Conservation (phyloP, 1,284 basidiomycete genomes). For the Tremellales sp. region DNA sequence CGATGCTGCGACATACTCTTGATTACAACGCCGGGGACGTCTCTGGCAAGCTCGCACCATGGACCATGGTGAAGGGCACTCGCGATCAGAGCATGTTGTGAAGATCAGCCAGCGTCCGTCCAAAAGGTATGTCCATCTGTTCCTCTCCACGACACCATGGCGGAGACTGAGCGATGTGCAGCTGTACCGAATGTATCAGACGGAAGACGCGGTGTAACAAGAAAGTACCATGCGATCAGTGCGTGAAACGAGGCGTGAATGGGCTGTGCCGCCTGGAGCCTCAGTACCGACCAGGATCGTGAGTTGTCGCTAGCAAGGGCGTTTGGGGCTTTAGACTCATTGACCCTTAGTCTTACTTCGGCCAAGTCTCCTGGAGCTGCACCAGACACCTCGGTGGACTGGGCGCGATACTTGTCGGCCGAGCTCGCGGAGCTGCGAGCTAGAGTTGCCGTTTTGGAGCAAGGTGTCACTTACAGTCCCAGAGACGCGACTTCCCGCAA, state of each 20-base stretch:
- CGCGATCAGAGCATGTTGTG: slow-evolving; percentile 1
- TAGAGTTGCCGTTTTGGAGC: too few relatives aligned
- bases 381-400: not conserved
- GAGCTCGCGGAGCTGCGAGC: too few relatives aligned
- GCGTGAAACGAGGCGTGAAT: slow-evolving; percentile 13
- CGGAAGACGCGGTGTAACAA: slow-evolving; percentile 22
- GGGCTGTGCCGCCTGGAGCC: slow-evolving; percentile 14
- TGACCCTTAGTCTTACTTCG: not conserved
- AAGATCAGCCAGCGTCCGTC: slow-evolving; percentile 10
- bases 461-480: too few relatives aligned
- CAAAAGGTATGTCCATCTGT: slow-evolving; percentile 9
- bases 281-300: slow-evolving; percentile 3
- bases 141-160: not conserved
- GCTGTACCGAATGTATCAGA: slow-evolving; percentile 24
- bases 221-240: slow-evolving; percentile 18
- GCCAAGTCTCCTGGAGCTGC: not conserved
- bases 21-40: too few relatives aligned
- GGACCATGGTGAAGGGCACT: too few relatives aligned
- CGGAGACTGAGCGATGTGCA: not conserved
- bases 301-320: not conserved
- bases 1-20: too few relatives aligned
- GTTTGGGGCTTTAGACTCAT: not conserved
- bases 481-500: too few relatives aligned
- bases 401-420: too few relatives aligned
- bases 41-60: too few relatives aligned